These are phyloP conservation scores for Ambrosia trifida DNA, from an alignment of 129 eudicot species.

Conservation along the genomic window DNA sequence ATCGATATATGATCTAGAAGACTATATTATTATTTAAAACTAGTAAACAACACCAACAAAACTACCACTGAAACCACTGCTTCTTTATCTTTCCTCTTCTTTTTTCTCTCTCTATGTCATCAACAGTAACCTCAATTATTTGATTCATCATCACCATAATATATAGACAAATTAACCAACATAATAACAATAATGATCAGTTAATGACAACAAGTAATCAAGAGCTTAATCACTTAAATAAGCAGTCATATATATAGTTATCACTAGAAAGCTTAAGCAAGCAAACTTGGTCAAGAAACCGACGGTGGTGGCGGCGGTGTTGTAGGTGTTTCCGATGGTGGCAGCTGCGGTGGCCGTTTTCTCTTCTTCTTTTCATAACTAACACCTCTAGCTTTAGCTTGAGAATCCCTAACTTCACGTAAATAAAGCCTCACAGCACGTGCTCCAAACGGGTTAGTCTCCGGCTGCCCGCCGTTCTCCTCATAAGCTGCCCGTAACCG, in stretches of 20 bases:
- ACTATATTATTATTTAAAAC: background rate
- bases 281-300: constrained; percentile 36
- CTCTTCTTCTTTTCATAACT: constrained; percentile 89
- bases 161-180: background rate
- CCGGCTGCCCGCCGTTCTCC: constrained; percentile 81
- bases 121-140: constrained; percentile 12
- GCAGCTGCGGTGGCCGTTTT: constrained; percentile 53
- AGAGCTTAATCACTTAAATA: background rate
- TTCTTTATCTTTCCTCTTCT: constrained; percentile 14
- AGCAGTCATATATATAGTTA: background rate
- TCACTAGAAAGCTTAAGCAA: no score
- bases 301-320: constrained; percentile 33
- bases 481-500: constrained; percentile 87
- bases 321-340: background rate
- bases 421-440: constrained; percentile 79
- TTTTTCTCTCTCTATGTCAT: constrained; percentile 17
- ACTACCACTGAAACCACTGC: constrained; percentile 33
- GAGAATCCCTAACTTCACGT: constrained; percentile 77
- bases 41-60: constrained; percentile 10
- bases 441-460: constrained; percentile 75
- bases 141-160: constrained; percentile 1
- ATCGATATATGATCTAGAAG: constrained; percentile 3
- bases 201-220: background rate
- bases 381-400: constrained; percentile 77
- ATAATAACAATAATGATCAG: background rate